These are phyloP conservation scores for Hordeum marinum DNA, from an alignment of 176 grass and related monocot genomes.

Conservation along the genomic window DNA sequence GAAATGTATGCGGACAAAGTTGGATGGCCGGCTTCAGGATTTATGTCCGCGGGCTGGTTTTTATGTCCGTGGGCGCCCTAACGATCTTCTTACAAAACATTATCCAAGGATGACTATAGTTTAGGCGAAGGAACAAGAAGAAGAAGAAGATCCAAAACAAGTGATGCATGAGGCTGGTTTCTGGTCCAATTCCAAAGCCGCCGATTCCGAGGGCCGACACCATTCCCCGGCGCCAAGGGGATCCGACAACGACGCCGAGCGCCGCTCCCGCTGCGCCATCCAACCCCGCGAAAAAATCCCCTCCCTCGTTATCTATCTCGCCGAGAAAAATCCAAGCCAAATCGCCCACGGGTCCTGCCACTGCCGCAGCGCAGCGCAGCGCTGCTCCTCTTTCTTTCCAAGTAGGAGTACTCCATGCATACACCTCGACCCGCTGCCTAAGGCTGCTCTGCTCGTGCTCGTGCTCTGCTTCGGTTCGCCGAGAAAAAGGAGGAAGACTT, in stretches of 20 bases:
- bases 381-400: neutral
- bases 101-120: too few relatives aligned
- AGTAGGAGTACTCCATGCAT: neutral
- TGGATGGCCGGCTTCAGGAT: too few relatives aligned
- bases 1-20: too few relatives aligned
- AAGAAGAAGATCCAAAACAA: neutral
- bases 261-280: neutral
- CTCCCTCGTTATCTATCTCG: neutral
- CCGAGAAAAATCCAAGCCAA: conserved; percentile 27
- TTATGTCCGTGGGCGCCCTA: too few relatives aligned
- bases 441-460: neutral
- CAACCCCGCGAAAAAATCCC: conserved; percentile 17
- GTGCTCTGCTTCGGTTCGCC: neutral
- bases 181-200: neutral
- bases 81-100: too few relatives aligned
- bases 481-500: neutral
- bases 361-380: too few relatives aligned
- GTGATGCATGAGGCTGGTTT: neutral
- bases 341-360: conserved; percentile 27
- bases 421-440: neutral
- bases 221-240: conserved; percentile 25
- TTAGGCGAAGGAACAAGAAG: too few relatives aligned
- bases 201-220: conserved; percentile 42
- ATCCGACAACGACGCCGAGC: conserved; percentile 38
- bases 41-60: too few relatives aligned